Evolutionary conservation across 2,329 filamentous ascomycete species (phyloP).

Genomic region (Sarocladium oryzae): DNA sequence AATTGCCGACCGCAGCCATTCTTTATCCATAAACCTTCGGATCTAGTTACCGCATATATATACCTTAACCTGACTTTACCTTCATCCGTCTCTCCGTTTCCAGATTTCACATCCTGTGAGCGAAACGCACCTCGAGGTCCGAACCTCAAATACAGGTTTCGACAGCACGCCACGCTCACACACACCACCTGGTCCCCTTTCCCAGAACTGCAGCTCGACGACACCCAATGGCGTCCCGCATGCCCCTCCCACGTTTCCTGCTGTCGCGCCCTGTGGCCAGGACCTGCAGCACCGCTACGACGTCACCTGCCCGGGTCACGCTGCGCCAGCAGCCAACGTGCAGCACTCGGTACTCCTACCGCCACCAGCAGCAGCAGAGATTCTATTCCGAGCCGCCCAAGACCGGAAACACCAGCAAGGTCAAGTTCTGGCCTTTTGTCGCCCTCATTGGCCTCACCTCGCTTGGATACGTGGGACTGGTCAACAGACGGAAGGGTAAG

Average conservation of each 20-base stretch:
- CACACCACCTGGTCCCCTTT: background rate
- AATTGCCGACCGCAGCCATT: slow-evolving; percentile 5
- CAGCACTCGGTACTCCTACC: background rate
- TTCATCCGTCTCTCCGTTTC: background rate
- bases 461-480: slow-evolving; percentile 43
- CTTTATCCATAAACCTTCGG: too few species aligned
- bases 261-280: slow-evolving; percentile 11
- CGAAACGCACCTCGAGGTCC: too few species aligned
- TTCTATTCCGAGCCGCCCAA: slow-evolving; percentile 37
- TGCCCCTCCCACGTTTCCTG: slow-evolving; percentile 20
- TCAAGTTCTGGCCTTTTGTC: slow-evolving; percentile 56
- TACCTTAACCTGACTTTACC: background rate
- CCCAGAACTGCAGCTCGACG: background rate
- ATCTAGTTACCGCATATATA: too few species aligned
- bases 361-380: slow-evolving; percentile 16
- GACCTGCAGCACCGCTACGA: slow-evolving; percentile 7
- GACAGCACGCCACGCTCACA: background rate
- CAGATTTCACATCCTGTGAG: too few species aligned
- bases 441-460: slow-evolving; percentile 41
- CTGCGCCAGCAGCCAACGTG: slow-evolving; percentile 13
- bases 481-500: slow-evolving; percentile 44
- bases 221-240: slow-evolving; percentile 25
- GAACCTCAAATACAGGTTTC: background rate
- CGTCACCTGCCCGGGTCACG: slow-evolving; percentile 11
- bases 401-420: slow-evolving; percentile 23